Conservation (phyloP, 1,139 yeast species). For the Suhomyces kunorum region DNA sequence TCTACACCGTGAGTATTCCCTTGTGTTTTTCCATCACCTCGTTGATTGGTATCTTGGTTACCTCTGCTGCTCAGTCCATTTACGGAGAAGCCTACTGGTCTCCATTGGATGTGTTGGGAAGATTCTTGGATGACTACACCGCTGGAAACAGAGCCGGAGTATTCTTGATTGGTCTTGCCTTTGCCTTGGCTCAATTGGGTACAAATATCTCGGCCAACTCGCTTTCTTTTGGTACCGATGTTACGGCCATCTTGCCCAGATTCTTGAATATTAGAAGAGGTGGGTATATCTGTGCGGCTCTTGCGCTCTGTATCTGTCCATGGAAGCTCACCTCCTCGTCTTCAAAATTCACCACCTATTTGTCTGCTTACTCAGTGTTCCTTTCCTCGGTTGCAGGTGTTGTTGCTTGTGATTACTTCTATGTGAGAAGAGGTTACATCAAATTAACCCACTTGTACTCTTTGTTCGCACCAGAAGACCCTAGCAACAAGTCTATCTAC, state of each 20-base stretch:
- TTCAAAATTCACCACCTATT: slow-evolving; percentile 76
- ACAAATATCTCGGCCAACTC: slow-evolving; percentile 92
- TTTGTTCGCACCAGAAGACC: slow-evolving; percentile 35
- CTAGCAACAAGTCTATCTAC: slow-evolving; percentile 44
- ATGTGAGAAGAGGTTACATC: slow-evolving; percentile 72
- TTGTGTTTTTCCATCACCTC: slow-evolving; percentile 77
- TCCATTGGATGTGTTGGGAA: slow-evolving; percentile 74
- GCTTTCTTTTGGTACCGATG: slow-evolving; percentile 86
- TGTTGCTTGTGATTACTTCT: slow-evolving; percentile 72
- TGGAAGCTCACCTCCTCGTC: slow-evolving; percentile 82
- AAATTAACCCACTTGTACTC: slow-evolving; percentile 65
- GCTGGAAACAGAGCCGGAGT: slow-evolving; percentile 81
- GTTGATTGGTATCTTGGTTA: slow-evolving; percentile 81
- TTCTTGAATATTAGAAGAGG: slow-evolving; percentile 70
- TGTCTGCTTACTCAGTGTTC: slow-evolving; percentile 85
- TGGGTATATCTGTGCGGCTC: slow-evolving; percentile 73
- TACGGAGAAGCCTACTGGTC: slow-evolving; percentile 81
- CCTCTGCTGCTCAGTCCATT: slow-evolving; percentile 73
- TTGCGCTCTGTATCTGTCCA: slow-evolving; percentile 81
- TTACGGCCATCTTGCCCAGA: slow-evolving; percentile 79
- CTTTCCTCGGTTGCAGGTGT: slow-evolving; percentile 87
- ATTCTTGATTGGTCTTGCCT: slow-evolving; percentile 73
- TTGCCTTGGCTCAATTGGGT: slow-evolving; percentile 85
- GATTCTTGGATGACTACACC: slow-evolving; percentile 61
- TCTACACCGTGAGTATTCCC: slow-evolving; percentile 65